phyloP scores from a whole-genome alignment of 129 eudicot genomes.

The Rutidosis leptorrhynchoides region DNA sequence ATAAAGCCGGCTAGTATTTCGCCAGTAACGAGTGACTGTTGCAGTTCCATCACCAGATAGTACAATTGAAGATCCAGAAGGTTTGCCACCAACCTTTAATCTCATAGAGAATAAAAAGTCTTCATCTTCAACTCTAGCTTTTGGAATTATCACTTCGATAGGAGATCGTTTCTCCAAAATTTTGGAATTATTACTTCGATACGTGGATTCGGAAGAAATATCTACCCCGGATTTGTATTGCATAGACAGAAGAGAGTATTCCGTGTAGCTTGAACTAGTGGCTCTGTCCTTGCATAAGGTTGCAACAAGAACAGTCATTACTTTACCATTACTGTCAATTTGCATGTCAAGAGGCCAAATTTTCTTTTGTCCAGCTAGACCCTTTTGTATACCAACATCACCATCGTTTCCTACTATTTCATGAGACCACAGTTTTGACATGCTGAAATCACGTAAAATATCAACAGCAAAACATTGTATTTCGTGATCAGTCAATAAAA shows the following conservation, averaged over 20 bases:
- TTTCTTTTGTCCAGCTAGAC: constrained; percentile 88
- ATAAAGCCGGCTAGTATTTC: constrained; percentile 78
- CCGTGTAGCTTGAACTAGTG: constrained; percentile 90
- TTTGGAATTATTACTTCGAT: too few relatives aligned
- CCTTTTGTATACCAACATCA: constrained; percentile 88
- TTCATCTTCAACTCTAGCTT: constrained; percentile 93
- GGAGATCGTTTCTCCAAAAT: constrained; percentile 85
- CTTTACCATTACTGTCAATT: constrained; percentile 62
- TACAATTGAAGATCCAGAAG: constrained; percentile 84
- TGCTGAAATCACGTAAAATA: constrained; percentile 36
- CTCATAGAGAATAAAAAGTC: constrained; percentile 87
- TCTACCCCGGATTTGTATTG: constrained; percentile 76
- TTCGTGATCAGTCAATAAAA: constrained; percentile 79
- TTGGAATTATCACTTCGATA: constrained; percentile 83
- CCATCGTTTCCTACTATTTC: constrained; percentile 83
- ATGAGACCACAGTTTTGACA: constrained; percentile 79
- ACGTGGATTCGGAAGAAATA: constrained; percentile 32
- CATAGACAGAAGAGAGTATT: constrained; percentile 90
- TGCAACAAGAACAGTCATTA: constrained; percentile 76
- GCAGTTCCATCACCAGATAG: constrained; percentile 99
- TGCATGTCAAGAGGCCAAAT: constrained; percentile 96
- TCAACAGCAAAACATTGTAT: constrained; percentile 63
- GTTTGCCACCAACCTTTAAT: constrained; percentile 87
- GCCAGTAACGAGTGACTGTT: constrained; percentile 77
- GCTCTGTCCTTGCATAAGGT: constrained; percentile 84